Base-by-base conservation (phyloP, 345 rosid genomes). In the Acer campestre region DNA sequence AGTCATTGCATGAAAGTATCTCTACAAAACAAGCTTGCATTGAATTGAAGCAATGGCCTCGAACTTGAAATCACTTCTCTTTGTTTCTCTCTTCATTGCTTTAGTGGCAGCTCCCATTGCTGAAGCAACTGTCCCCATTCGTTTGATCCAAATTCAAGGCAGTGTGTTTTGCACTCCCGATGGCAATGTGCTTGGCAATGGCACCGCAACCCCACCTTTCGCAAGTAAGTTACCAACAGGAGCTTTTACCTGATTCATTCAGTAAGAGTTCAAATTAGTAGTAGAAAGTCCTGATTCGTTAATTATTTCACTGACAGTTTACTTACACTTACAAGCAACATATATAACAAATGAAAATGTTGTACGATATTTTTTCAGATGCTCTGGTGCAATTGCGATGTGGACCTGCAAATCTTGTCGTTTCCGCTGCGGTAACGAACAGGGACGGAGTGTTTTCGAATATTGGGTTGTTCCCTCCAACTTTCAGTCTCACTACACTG, bases 341-440 rank as follows among this genome's bases (percentile, higher is more conserved):
- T 31, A 3, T 31, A 31, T 31, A 31, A 49, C 53, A 49, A 1
- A 49, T 35, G 23, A 40, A 10, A 31, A 64, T 67, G 70, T 8
- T 10, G 7, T n/a, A 6, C 13, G 1, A 23, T 56, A n/a, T 22
- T 51, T 0, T 29, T 61, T 63, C 64, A 89, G 92, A 88, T 81
- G 92, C 95, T 0, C 13, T 48, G 51, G 92, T 91, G 80, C 85
- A 88, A 38, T 85, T 89, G 80, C 83, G 74, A 20, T 85, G 90
- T 49, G 89, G 89, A 25, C 27, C 27, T 25, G 27, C 27, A 25
- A 25, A 25, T 25, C 27, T 25, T 2, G 0, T 25, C 27, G 27
- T 25, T 25, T 25, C 27, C 1, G 1, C 1, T 25, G 27, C 89
- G 66, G 86, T 85, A 20, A 90, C 92, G 0, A 87, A 82, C 49